These are phyloP conservation scores for Rhododendron vialii DNA, from an alignment of 148 eudicot genomes.

Conservation along the genomic window DNA sequence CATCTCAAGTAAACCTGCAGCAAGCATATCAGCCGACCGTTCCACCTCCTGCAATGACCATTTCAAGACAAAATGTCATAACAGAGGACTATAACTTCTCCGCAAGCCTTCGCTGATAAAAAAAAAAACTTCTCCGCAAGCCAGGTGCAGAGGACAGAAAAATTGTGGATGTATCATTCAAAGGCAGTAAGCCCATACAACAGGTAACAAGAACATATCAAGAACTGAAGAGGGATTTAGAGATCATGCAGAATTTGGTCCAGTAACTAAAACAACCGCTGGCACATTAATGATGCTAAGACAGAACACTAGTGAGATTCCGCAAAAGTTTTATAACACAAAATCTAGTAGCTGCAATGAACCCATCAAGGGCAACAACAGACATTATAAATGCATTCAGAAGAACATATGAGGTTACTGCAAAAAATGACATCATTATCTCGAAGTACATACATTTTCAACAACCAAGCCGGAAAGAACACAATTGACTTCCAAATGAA, in stretches of 20 bases:
- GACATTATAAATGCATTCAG: background rate
- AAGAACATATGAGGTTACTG: background rate
- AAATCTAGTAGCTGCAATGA: background rate
- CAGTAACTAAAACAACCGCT: background rate
- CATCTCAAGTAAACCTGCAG: constrained; percentile 93
- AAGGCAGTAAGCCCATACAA: background rate
- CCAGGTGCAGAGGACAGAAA: background rate
- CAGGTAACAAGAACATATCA: constrained; percentile 5
- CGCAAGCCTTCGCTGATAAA: too few species aligned
- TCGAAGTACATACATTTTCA: background rate
- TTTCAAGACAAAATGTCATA: background rate
- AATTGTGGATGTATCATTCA: background rate
- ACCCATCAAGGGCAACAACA: background rate
- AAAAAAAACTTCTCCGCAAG: background rate
- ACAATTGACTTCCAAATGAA: background rate
- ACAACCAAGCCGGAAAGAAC: background rate
- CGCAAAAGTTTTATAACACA: background rate
- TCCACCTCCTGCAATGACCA: constrained; percentile 81
- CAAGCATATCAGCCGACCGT: constrained; percentile 94
- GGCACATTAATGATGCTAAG: background rate
- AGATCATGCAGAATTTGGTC: constrained; percentile 6
- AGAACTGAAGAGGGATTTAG: background rate
- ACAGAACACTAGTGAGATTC: background rate
- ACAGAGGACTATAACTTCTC: background rate
- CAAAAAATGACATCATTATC: background rate